Evolutionary conservation across 257 asterid species (phyloP).

Genomic region (Buddleja alternifolia): DNA sequence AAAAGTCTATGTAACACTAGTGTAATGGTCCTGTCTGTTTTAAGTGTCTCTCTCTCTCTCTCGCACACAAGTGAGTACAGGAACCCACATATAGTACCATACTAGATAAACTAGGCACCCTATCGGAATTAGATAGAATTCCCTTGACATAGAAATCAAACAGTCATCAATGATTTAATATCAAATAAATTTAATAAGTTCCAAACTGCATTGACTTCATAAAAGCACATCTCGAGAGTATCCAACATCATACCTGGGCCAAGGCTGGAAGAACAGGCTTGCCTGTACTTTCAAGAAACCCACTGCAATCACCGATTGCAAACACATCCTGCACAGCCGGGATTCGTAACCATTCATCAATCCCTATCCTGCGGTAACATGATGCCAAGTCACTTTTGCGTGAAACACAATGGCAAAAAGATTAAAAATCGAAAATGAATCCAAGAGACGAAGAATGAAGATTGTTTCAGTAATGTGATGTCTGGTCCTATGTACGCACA

Average conservation of each 20-base stretch:
- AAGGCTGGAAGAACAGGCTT: conserved; percentile 95
- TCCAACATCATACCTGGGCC: conserved; percentile 65
- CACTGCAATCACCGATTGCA: conserved; percentile 94
- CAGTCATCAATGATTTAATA: background rate
- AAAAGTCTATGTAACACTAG: too few relatives aligned
- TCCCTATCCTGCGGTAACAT: conserved; percentile 70
- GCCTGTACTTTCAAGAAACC: conserved; percentile 92
- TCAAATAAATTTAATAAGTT: conserved; percentile 18
- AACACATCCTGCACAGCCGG: conserved; percentile 82
- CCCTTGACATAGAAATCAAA: conserved; percentile 10
- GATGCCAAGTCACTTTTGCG: conserved; percentile 18
- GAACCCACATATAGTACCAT: too few relatives aligned
- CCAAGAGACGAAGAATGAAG: background rate
- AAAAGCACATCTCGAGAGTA: conserved; percentile 10
- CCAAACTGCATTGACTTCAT: conserved; percentile 1
- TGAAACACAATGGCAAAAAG: background rate
- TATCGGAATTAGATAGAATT: too few relatives aligned
- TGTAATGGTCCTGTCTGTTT: too few relatives aligned
- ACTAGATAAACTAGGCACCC: too few relatives aligned
- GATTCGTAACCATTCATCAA: conserved; percentile 90
- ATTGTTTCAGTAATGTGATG: background rate
- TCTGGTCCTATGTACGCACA: too few relatives aligned
- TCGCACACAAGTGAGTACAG: too few relatives aligned
- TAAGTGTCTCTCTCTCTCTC: too few relatives aligned
- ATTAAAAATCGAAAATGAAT: conserved; percentile 11